Percentiles rank a stretch among this genome's conserved stretches.
Evolutionary conservation across 2,329 filamentous ascomycete genomes (phyloP).

Genomic region (Stagonosporopsis cucurbitacearum): DNA sequence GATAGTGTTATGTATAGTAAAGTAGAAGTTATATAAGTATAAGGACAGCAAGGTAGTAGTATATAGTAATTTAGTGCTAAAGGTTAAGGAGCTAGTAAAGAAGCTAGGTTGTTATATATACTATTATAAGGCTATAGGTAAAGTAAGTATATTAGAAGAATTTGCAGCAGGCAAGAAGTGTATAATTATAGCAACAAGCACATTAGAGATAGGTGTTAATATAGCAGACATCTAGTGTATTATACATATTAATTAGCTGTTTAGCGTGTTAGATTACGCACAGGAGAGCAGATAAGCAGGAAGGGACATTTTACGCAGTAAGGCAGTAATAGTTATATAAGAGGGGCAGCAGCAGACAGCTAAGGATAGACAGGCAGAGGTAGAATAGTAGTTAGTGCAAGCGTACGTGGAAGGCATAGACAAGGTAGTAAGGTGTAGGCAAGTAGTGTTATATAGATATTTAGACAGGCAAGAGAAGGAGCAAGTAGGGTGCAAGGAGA

Average conservation of each 20-base stretch:
- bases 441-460: neutral
- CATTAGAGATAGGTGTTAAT: neutral
- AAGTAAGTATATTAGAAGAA: constrained; percentile 15
- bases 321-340: neutral
- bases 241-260: neutral
- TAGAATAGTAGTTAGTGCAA: neutral
- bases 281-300: neutral
- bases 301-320: neutral
- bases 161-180: constrained; percentile 9
- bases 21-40: constrained; percentile 6
- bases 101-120: constrained; percentile 14
- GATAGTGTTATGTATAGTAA: constrained; percentile 3
- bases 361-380: neutral
- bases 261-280: neutral
- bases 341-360: neutral
- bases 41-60: constrained; percentile 14
- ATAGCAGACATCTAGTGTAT: neutral
- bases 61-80: constrained; percentile 8
- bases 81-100: constrained; percentile 16
- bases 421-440: neutral
- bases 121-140: constrained; percentile 14
- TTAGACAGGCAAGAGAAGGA: neutral
- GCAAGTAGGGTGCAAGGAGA: neutral
- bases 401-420: neutral
- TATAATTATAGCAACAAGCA: neutral